Base-by-base conservation (phyloP, 306 rosid genomes). In the Rosa multiflora region DNA sequence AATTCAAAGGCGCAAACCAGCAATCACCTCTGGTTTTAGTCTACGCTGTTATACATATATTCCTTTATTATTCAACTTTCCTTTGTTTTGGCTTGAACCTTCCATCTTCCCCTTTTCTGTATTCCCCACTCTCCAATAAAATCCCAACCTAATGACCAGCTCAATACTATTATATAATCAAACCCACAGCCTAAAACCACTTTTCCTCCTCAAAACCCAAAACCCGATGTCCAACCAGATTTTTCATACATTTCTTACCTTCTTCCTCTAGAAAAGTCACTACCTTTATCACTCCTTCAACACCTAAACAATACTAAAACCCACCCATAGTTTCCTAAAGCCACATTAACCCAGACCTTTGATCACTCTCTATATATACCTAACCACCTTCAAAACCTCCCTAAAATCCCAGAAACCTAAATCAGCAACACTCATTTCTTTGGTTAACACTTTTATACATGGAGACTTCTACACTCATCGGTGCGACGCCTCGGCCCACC, bases 381-480 rank as follows among this genome's bases (percentile, higher is more conserved):
- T 9, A 6, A 13, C 8, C n/a, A 52, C 13, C 1, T 10, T 37
- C 21, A 5, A 37, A 81, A 71, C 55, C 20, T 66, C 66, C 1
- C 37, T 66, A 17, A 39, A 35, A 72, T 3, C 48, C 74, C 68
- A 78, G 0, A 3, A 26, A 42, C 18, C 43, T 21, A 46, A 18
- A 0, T 62, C 17, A n/a, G 18, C 48, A 21, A 10, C 59, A 69
- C 14, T 14, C 21, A 37, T 37, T 3, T 3, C 26, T 18, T 48
- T 20, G 32, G 1, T 0, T 0, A 67, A 43, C 6, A n/a, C 10
- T 23, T 23, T 5, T 49, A 18, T 15, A 14, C 39, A 88, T 85
- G 97, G 90, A 77, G 44, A 14, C 81, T 49, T 40, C 87, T n/a
- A 84, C 68, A 70, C 39, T 73, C 43, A 13, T 79, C 3, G 83